Base-by-base conservation (phyloP, 2,329 filamentous ascomycete genomes). In the Diaporthe caulivora region DNA sequence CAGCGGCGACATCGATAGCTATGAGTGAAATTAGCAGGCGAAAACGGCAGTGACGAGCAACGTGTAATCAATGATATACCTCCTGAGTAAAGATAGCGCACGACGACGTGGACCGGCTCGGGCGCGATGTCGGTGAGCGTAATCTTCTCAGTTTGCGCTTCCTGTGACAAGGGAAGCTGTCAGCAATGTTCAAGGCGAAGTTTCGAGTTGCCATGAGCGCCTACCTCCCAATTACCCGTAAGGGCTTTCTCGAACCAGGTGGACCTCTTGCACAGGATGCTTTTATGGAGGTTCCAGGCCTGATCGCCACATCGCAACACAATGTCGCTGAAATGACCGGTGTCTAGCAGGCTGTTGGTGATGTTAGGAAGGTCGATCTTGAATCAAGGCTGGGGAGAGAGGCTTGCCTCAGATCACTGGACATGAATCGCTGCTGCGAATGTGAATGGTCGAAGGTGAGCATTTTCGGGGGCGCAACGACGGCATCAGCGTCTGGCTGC, bases 31-130 rank as follows among this genome's bases (percentile, higher is more conserved):
- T 70, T 21, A 70, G 53, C 40, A n/a, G 47, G 9, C 7, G 29
- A 11, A 51, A 34, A 24, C 2, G 4, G 8, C 2, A 17, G 34
- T 11, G 21, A 7, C 8, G 7, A 49, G 21, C 15, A 15, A 2
- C 21, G 37, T 40, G 37, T 13, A 40, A 40, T 40, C 11, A 34
- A 34, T 34, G 5, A 49, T 18, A 8, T 57, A 70, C 67, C 53
- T 15, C 67, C 67, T 37, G 67, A 70, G 31, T 70, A 70, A 13
- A 70, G 53, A 21, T 70, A 58, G 17, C 15, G 44, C 3, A 70
- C 37, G 15, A 70, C 29, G 15, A 55, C 40, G 9, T 49, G 21
- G 17, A 58, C 29, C 2, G 6, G 42, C 26, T 70, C 67, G 3
- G 67, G 40, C 29, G 40, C 31, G 26, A 49, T 21, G 4, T 70